Percentiles rank a stretch among this genome's conserved stretches.
Conservation (phyloP, 208 protist species). For the Crithidia thermophila region DNA sequence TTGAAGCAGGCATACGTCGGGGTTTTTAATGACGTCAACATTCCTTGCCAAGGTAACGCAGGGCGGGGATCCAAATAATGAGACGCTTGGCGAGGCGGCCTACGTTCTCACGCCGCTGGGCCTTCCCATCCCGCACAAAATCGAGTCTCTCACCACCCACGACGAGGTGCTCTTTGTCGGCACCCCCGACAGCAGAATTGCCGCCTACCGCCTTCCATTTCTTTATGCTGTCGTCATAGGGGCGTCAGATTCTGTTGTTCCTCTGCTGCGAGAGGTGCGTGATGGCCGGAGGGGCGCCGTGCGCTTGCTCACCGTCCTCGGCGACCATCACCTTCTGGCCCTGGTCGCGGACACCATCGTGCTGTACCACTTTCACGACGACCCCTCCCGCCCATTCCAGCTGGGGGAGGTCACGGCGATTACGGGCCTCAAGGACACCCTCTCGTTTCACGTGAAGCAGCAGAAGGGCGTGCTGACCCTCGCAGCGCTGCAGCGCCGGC, state of each 20-base stretch:
- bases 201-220: constrained; percentile 35
- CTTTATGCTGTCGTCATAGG: neutral
- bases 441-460: constrained; percentile 50
- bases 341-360: constrained; percentile 25
- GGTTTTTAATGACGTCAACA: too few relatives aligned
- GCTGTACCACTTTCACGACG: constrained; percentile 18
- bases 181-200: constrained; percentile 59
- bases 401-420: constrained; percentile 21
- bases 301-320: constrained; percentile 38
- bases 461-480: constrained; percentile 45
- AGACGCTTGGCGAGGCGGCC: constrained; percentile 10
- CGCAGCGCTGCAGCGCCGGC: constrained; percentile 59
- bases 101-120: constrained; percentile 24
- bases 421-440: constrained; percentile 40
- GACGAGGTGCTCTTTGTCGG: constrained; percentile 57
- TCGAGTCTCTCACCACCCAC: constrained; percentile 51
- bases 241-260: neutral
- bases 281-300: constrained; percentile 36
- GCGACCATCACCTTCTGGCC: constrained; percentile 38
- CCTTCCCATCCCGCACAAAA: constrained; percentile 27
- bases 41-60: constrained; percentile 4
- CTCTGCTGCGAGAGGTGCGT: constrained; percentile 21
- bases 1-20: too few relatives aligned
- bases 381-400: neutral
- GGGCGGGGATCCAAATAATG: neutral